These are phyloP conservation scores for Hanseniaspora uvarum DNA, from an alignment of 1,139 yeast genomes.

Conservation along the genomic window DNA sequence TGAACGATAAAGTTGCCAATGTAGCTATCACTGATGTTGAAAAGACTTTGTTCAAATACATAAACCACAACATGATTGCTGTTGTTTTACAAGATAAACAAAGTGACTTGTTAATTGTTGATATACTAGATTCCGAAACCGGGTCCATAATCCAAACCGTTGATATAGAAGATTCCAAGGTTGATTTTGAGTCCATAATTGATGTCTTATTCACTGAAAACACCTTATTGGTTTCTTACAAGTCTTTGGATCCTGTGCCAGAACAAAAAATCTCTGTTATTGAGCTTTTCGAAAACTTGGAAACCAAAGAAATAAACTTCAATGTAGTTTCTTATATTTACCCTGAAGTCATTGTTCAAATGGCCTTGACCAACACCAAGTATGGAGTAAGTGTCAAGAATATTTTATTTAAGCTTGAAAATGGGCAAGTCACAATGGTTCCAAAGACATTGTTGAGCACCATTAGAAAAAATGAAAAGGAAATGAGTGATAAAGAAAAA, in stretches of 20 bases:
- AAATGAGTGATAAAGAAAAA: slow-evolving; percentile 45
- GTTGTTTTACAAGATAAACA: slow-evolving; percentile 40
- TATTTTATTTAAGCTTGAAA: slow-evolving; percentile 46
- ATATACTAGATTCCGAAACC: slow-evolving; percentile 55
- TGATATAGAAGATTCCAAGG: slow-evolving; percentile 33
- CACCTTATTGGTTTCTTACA: slow-evolving; percentile 68
- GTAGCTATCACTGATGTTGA: slow-evolving; percentile 62
- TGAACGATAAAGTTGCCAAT: slow-evolving; percentile 45
- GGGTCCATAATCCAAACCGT: slow-evolving; percentile 53
- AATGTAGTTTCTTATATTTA: slow-evolving; percentile 48
- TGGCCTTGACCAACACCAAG: slow-evolving; percentile 54
- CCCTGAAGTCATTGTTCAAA: slow-evolving; percentile 45
- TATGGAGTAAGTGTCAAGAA: slow-evolving; percentile 69
- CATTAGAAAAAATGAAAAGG: slow-evolving; percentile 48
- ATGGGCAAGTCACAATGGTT: slow-evolving; percentile 57
- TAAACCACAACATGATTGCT: slow-evolving; percentile 59
- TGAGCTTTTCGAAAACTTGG: slow-evolving; percentile 60
- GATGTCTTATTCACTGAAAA: slow-evolving; percentile 65
- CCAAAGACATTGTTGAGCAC: slow-evolving; percentile 58
- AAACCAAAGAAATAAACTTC: slow-evolving; percentile 36
- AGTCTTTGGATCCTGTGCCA: slow-evolving; percentile 39
- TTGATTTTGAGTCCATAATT: slow-evolving; percentile 36
- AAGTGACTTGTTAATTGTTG: slow-evolving; percentile 34
- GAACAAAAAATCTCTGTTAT: slow-evolving; percentile 53
- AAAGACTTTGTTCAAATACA: slow-evolving; percentile 68